These are phyloP conservation scores for Moniliella sp. DNA, from an alignment of 1,284 basidiomycete species.

Conservation along the genomic window DNA sequence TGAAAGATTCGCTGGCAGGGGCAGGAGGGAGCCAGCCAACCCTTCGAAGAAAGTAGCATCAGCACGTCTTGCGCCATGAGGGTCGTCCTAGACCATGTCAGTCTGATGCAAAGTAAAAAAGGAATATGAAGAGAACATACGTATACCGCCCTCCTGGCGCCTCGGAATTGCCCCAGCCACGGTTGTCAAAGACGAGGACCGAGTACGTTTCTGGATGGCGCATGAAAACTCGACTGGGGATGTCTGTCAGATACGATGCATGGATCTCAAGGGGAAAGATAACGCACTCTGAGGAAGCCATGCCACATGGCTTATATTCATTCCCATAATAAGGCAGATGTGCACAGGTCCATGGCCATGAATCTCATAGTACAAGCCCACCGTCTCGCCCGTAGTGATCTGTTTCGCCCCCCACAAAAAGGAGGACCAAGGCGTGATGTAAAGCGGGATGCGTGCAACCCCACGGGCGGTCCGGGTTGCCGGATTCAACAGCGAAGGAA, in stretches of 20 bases:
- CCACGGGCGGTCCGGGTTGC: constrained; percentile 8
- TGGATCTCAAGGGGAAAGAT: no score
- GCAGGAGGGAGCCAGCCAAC: background rate
- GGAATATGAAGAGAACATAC: background rate
- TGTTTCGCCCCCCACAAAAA: constrained; percentile 7
- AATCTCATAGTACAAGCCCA: constrained; percentile 30
- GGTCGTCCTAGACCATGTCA: constrained; percentile 36
- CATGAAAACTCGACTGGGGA: no score
- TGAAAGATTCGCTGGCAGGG: background rate
- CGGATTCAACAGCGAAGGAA: constrained; percentile 24
- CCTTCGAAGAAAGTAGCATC: constrained; percentile 39
- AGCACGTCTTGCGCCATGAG: constrained; percentile 59
- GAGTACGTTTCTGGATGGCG: constrained; percentile 38
- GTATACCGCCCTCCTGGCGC: constrained; percentile 38
- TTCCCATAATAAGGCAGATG: constrained; percentile 30
- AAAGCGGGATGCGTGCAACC: no score
- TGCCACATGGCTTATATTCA: no score
- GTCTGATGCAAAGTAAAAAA: background rate
- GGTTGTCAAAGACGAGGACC: constrained; percentile 61
- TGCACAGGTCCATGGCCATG: constrained; percentile 21
- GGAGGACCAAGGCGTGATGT: no score
- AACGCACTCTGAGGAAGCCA: no score
- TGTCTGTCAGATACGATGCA: no score
- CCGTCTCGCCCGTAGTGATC: constrained; percentile 3
- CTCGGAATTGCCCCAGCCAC: constrained; percentile 59